Evolutionary conservation across 2,329 filamentous ascomycete species (phyloP), one percentile per base, ranked within the genome.

Genomic region (Pseudonectria foliicola): DNA sequence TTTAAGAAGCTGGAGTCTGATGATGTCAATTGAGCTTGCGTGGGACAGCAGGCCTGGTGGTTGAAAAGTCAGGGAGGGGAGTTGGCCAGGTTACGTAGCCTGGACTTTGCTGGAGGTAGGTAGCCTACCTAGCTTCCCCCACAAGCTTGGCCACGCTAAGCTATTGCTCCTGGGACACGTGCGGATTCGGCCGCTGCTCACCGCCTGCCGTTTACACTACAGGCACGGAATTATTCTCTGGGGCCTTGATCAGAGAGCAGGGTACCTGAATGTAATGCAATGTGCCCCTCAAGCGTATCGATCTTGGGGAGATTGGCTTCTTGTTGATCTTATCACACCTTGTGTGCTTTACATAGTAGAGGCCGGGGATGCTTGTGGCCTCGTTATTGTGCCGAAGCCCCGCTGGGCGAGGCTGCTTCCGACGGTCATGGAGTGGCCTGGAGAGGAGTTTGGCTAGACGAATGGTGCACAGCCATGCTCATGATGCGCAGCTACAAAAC

Each of bases 401-500:
- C 31, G 42, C 49, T 23, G 26, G 38, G 7, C 40, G 27, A 31
- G 34, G 38, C 34, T 44, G 39, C 31, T 31, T 49, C 31, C 41
- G 38, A 10, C 39, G 34, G 27, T 50, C 52, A 45, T 53, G 42
- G 46, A 43, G 39, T 24, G 42, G 38, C 18, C 44, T 43, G 15
- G 31, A 45, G 11, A 18, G 33, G 24, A 33, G 29, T 31, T 26
- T 43, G 29, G 38, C 37, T 31, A 43, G 35, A 27, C 40, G 49
- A 27, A 40, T 40, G 31, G 39, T 42, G 27, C 43, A 54, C 32
- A 36, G 35, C 33, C 33, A 40, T n/a, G 27, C 43, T 7, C 43
- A 52, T 36, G 48, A 53, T 45, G 34, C 47, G 23, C 49, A 48
- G 15, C 42, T 62, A 7, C 46, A 56, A 31, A 76, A 76, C 50